Evolutionary conservation across 805 yeast genomes (phyloP).

Genomic region (Zygoascus ofunaensis): DNA sequence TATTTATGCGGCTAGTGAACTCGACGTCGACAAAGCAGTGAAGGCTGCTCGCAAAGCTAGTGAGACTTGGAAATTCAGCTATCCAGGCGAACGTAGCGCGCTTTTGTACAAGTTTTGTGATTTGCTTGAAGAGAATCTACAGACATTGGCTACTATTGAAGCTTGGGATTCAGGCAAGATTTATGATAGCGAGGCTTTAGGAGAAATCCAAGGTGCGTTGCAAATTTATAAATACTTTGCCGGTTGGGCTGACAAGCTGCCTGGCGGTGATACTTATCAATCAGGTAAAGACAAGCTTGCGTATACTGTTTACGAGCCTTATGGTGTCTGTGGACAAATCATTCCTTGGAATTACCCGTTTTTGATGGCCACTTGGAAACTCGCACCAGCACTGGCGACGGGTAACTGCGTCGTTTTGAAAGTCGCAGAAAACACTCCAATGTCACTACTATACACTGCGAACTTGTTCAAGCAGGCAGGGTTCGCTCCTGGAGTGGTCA

Average conservation of each 20-base stretch:
- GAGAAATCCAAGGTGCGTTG: slow-evolving; percentile 65
- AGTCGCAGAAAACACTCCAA: slow-evolving; percentile 87
- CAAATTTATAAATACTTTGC: slow-evolving; percentile 74
- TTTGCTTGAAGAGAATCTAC: slow-evolving; percentile 61
- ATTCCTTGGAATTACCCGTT: slow-evolving; percentile 98
- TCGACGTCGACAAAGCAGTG: slow-evolving; percentile 78
- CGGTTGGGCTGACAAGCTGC: slow-evolving; percentile 84
- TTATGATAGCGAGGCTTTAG: slow-evolving; percentile 45
- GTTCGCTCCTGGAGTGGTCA: slow-evolving; percentile 84
- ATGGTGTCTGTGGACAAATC: slow-evolving; percentile 92
- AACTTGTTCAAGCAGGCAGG: slow-evolving; percentile 70
- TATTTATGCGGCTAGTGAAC: slow-evolving; percentile 66
- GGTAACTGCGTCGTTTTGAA: slow-evolving; percentile 85
- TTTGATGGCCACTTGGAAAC: slow-evolving; percentile 89
- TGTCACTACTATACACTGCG: slow-evolving; percentile 73
- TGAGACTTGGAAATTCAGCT: slow-evolving; percentile 49
- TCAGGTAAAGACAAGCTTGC: slow-evolving; percentile 66
- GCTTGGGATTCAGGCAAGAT: slow-evolving; percentile 88
- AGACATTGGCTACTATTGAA: slow-evolving; percentile 69
- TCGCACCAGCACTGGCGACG: slow-evolving; percentile 86
- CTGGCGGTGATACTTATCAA: slow-evolving; percentile 59
- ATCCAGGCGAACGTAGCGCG: slow-evolving; percentile 43
- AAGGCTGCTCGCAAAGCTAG: slow-evolving; percentile 73
- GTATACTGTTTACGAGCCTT: slow-evolving; percentile 79
- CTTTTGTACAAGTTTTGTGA: slow-evolving; percentile 68